phyloP scores from a whole-genome alignment of 306 rosid genomes.

The Quercus robur region DNA sequence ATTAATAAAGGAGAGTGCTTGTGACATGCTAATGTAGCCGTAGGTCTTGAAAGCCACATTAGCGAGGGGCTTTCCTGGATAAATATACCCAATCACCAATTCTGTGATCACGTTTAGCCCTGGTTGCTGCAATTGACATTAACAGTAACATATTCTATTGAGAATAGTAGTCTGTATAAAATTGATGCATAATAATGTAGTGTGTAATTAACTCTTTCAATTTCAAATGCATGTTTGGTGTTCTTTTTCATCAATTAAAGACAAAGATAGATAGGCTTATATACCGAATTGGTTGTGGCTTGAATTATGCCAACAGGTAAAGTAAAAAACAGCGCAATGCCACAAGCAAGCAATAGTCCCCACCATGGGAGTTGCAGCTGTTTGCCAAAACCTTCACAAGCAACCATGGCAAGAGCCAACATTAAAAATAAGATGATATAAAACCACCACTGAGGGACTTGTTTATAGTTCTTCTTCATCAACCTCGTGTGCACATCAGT shows the following conservation, averaged over 20 bases:
- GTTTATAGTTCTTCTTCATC: constrained; percentile 74
- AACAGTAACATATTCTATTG: neutral
- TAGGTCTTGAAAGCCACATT: constrained; percentile 83
- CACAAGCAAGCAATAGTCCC: constrained; percentile 65
- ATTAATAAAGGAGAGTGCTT: constrained; percentile 49
- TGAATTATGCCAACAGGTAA: constrained; percentile 73
- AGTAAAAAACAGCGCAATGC: constrained; percentile 58
- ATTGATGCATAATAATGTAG: neutral
- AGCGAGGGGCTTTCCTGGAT: constrained; percentile 80
- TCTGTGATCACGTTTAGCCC: constrained; percentile 81
- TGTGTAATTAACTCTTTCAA: no score
- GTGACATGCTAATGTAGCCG: constrained; percentile 78
- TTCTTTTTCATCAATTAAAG: neutral
- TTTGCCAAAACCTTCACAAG: constrained; percentile 66
- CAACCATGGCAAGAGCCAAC: constrained; percentile 33
- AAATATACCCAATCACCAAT: constrained; percentile 66
- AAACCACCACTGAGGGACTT: constrained; percentile 87
- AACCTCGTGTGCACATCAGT: constrained; percentile 70
- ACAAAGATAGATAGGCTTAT: neutral
- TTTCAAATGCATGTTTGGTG: neutral
- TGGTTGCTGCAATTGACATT: constrained; percentile 46
- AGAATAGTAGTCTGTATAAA: no score
- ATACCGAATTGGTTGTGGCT: constrained; percentile 80
- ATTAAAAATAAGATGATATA: constrained; percentile 29
- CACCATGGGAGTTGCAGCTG: constrained; percentile 95